Percentiles rank a stretch among this genome's conserved stretches.
phyloP scores from a whole-genome alignment of 2,329 filamentous ascomycete species.

The Colletotrichum euphorbiae region DNA sequence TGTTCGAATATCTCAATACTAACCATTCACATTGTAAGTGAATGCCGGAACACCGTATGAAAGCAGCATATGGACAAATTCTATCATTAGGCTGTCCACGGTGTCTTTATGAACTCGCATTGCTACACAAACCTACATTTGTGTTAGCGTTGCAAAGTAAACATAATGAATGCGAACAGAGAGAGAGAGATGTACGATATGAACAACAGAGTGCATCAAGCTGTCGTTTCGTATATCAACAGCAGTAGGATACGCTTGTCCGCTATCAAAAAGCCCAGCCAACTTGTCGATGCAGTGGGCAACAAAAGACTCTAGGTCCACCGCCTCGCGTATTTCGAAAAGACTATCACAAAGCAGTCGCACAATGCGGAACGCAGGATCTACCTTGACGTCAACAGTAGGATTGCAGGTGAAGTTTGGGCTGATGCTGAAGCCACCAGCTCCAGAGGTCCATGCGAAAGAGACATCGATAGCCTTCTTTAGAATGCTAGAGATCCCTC shows the following conservation, averaged over 20 bases:
- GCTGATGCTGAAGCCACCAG: neutral
- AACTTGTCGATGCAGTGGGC: neutral
- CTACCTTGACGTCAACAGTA: neutral
- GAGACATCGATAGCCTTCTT: conserved; percentile 2
- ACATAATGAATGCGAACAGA: no score
- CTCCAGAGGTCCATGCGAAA: neutral
- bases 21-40: neutral
- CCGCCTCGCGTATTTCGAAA: no score
- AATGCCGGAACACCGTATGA: neutral
- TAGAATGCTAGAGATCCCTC: neutral
- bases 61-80: neutral
- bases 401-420: conserved; percentile 1
- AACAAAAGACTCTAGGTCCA: neutral
- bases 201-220: neutral
- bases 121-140: no score
- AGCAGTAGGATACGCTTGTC: neutral
- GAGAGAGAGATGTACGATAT: neutral
- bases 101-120: no score
- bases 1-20: neutral
- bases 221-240: neutral
- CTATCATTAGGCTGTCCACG: no score
- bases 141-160: no score
- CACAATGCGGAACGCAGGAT: neutral
- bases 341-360: rapidly evolving
- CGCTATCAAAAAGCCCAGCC: neutral